Base-by-base conservation (phyloP, 164 flowering plant species). In the Vitis riparia region DNA sequence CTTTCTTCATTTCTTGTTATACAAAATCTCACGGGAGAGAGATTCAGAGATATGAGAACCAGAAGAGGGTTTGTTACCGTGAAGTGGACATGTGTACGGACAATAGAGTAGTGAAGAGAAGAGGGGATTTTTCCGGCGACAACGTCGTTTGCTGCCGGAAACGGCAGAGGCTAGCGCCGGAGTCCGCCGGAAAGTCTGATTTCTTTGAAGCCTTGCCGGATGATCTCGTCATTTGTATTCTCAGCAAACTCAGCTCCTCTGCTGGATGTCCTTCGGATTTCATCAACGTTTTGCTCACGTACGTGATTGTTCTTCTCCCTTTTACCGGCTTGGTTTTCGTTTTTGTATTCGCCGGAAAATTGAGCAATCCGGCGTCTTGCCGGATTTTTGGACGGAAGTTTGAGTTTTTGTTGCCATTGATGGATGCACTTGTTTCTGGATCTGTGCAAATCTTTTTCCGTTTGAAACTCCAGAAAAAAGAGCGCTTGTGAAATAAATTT, bases 281-380 rank as follows among this genome's bases (percentile, higher is more conserved):
- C 68, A 11, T 74, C 73, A 80, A 65, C 68, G 73, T 74, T 15
- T 58, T 74, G 66, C 48, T 79, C 2, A 88, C 94, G 97, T 91
- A 81, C 19, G 89, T 62, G 9, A 17, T 37, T 55, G 9, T 48
- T 66, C 9, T 16, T 50, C 51, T 3, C 23, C 5, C 10, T 16
- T n/a, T 15, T 49, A 15, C 50, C 32, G 7, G 6, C 16, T 30
- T 3, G n/a, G 5, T 32, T 11, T 32, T 61, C 32, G 44, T 17
- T 2, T 50, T 29, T 65, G 30, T 55, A 44, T 37, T n/a, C 12
- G 55, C 11, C 13, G 1, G 11, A 57, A 30, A 16, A 11, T 56
- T 1, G 14, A 47, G 27, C 27, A 23, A 23, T 2, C 27, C 27
- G 27, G 27, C 27, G 27, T 23, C 27, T 23, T 23, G 27, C 27